Conservation (phyloP, 2,329 filamentous ascomycete genomes). For the Trichophyton rubrum region DNA sequence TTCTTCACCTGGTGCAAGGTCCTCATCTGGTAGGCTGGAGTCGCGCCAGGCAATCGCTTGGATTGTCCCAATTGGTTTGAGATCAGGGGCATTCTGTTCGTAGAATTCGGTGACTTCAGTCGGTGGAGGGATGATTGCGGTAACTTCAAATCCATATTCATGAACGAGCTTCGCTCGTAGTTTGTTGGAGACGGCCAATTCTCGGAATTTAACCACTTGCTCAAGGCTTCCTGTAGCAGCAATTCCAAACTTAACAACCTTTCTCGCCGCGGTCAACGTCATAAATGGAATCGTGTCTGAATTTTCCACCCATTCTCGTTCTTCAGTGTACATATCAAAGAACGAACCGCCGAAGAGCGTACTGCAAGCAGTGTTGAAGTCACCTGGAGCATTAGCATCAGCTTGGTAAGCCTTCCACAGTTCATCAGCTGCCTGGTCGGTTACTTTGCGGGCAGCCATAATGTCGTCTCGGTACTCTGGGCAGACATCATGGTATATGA, state of each 20-base stretch:
- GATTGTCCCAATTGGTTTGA: constrained; percentile 43
- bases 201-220: constrained; percentile 27
- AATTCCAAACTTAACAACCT: constrained; percentile 41
- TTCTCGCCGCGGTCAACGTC: constrained; percentile 35
- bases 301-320: constrained; percentile 29
- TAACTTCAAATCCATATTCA: constrained; percentile 50
- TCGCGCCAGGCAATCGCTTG: constrained; percentile 40
- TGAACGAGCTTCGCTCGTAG: constrained; percentile 36
- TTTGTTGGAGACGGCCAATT: constrained; percentile 23
- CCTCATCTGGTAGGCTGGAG: constrained; percentile 28
- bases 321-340: constrained; percentile 30
- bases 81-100: constrained; percentile 27
- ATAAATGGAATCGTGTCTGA: constrained; percentile 26
- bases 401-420: constrained; percentile 48
- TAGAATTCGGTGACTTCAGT: constrained; percentile 39
- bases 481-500: constrained; percentile 73
- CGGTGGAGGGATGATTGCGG: constrained; percentile 37
- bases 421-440: constrained; percentile 54
- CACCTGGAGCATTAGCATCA: constrained; percentile 50
- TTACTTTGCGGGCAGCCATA: constrained; percentile 51
- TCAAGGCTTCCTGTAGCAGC: constrained; percentile 34
- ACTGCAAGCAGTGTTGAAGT: constrained; percentile 67
- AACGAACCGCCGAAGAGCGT: constrained; percentile 51
- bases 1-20: constrained; percentile 26
- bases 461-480: constrained; percentile 64